Evolutionary conservation across 169 alveolate species (phyloP).

Genomic region (Cryptosporidium xiaoi): DNA sequence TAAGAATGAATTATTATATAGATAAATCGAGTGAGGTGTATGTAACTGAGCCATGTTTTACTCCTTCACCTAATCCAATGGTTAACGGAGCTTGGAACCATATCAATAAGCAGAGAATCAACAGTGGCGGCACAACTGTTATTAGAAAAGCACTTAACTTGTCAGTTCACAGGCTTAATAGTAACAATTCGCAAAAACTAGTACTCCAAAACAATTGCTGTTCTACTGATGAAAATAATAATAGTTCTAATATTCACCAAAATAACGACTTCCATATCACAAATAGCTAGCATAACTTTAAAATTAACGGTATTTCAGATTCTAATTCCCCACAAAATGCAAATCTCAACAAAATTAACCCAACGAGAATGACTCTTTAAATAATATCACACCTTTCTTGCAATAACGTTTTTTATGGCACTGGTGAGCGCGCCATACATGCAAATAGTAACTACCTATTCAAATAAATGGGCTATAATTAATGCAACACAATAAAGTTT

Average conservation of each 20-base stretch:
- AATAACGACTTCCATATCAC: not conserved
- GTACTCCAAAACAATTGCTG: not conserved
- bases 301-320: no score
- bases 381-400: no score
- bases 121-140: constrained; percentile 61
- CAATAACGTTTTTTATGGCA: no score
- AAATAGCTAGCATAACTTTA: not conserved
- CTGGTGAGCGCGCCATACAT: no score
- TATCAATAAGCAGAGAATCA: constrained; percentile 65
- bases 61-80: constrained; percentile 71
- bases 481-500: no score
- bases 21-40: constrained; percentile 62
- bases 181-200: constrained; percentile 1
- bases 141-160: constrained; percentile 61
- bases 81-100: constrained; percentile 74
- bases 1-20: constrained; percentile 45
- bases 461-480: no score
- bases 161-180: constrained; percentile 33
- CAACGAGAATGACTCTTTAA: no score
- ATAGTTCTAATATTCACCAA: constrained; percentile 7
- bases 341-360: no score
- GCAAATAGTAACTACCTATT: no score
- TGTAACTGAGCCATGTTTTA: constrained; percentile 70
- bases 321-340: no score
- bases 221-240: not conserved